Evolutionary conservation across 441 rosid genomes (phyloP).

Genomic region (Oxalis stricta): DNA sequence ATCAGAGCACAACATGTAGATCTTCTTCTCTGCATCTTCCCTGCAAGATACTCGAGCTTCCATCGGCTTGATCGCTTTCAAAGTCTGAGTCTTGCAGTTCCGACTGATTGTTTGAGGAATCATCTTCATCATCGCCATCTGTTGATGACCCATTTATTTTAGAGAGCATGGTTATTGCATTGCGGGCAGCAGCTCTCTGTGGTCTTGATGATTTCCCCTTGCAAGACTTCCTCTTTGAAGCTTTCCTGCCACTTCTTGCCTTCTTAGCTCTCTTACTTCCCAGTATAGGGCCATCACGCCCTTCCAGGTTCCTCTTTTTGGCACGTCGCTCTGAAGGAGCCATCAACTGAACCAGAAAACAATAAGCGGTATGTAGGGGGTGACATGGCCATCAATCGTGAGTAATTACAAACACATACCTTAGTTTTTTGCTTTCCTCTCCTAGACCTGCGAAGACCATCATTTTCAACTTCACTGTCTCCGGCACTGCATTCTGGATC

Average conservation of each 20-base stretch:
- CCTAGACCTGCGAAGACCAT: conserved; percentile 37
- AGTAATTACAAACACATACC: conserved; percentile 29
- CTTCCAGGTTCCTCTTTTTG: conserved; percentile 47
- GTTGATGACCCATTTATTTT: conserved; percentile 54
- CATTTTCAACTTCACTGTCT: conserved; percentile 40
- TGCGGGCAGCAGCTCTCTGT: conserved; percentile 63
- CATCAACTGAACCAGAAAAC: conserved; percentile 37
- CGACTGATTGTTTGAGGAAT: conserved; percentile 34
- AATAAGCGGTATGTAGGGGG: conserved; percentile 10
- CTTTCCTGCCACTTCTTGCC: conserved; percentile 26
- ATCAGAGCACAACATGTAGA: conserved; percentile 1
- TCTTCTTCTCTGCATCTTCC: conserved; percentile 14
- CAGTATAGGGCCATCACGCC: conserved; percentile 27
- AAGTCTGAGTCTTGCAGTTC: conserved; percentile 14
- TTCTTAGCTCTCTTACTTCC: conserved; percentile 31
- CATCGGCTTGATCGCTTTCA: conserved; percentile 18
- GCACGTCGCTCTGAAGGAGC: conserved; percentile 39
- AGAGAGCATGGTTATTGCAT: conserved; percentile 57
- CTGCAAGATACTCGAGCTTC: conserved; percentile 20
- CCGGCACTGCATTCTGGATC: conserved; percentile 46
- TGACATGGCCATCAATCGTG: too few species aligned
- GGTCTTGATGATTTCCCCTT: conserved; percentile 46
- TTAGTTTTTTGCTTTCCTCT: conserved; percentile 32
- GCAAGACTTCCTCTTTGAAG: conserved; percentile 33
- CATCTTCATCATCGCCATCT: conserved; percentile 33